Base-by-base conservation (phyloP, 306 rosid species). In the Rubus parviflorus region DNA sequence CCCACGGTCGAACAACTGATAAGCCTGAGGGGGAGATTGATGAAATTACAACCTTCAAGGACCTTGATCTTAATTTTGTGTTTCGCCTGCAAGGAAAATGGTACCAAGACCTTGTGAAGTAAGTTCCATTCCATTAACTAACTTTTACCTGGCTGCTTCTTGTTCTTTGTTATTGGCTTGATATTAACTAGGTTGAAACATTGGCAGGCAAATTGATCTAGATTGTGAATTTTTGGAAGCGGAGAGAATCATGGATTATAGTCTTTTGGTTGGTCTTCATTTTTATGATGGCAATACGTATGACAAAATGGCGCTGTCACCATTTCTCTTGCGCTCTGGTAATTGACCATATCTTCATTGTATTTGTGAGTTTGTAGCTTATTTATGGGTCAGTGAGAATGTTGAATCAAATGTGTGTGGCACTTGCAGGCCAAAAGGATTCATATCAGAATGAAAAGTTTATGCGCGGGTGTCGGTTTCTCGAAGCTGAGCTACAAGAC, bases 41-140 rank as follows among this genome's bases (percentile, higher is more conserved):
- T 76, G 99, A 96, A 87, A 96, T 95, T 47, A 93, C 99, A 62
- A 96, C 99, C 58, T 94, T 96, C 61, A 96, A 96, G 85, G 99
- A 96, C 85, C 86, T 92, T 12, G 99, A 96, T 82, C 99, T 96
- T 73, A 96, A 96, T 83, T 96, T 89, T 74, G 97, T 86, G 51
- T 96, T 96, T 72, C 92, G 97, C 57, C 80, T 96, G 3, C 93
- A 93, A 62, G 83, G 75, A 35, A 87, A 54, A 79, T 81, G 89
- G 93, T 96, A 81, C 81, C 87, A 85, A 69, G 91, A 88, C 41
- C 90, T 96, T 42, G 83, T 87, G 67, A 86, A 87, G 99, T 96
- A 88, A 82, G 93, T 79, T 76, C 68, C 5, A 38, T 20, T 40
- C 63, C 40, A 45, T 38, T 11, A 3, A 47, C 54, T 30, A 56